Conservation (phyloP, 202 grass and related monocot species). For the Setaria italica region DNA sequence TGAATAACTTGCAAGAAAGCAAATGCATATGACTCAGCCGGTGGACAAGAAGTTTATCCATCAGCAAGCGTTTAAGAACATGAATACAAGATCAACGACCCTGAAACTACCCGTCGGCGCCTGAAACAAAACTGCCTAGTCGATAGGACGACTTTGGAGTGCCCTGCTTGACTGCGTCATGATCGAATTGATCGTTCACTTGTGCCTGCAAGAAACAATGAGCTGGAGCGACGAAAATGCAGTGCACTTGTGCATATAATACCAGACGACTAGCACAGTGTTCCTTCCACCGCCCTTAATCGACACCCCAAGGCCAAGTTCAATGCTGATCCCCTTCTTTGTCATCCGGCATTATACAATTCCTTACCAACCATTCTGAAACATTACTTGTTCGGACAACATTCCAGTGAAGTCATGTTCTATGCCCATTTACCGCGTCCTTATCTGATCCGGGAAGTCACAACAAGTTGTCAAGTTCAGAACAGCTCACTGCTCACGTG, state of each 20-base stretch:
- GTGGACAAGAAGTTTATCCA: background rate
- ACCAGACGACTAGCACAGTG: background rate
- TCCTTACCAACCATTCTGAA: background rate
- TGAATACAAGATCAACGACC: background rate
- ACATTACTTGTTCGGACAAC: slow-evolving; percentile 7
- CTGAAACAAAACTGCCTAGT: background rate
- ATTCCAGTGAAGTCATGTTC: slow-evolving; percentile 22
- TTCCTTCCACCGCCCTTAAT: background rate
- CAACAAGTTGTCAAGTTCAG: background rate
- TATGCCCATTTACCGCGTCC: background rate
- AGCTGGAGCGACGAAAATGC: background rate
- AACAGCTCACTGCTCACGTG: background rate
- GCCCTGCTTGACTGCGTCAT: background rate
- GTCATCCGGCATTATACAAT: background rate
- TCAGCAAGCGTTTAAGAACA: background rate
- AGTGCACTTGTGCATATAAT: slow-evolving; percentile 2
- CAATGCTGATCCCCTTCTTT: background rate
- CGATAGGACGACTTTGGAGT: background rate
- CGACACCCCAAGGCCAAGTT: background rate
- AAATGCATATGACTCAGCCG: background rate
- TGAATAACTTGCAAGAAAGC: background rate
- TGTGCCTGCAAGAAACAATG: slow-evolving; percentile 15
- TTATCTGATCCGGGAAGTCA: background rate
- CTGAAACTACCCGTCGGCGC: background rate
- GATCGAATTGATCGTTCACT: slow-evolving; percentile 8